These are phyloP conservation scores for Apophysomyces variabilis DNA, from an alignment of 371 early-diverging fungal genomes.

Conservation along the genomic window DNA sequence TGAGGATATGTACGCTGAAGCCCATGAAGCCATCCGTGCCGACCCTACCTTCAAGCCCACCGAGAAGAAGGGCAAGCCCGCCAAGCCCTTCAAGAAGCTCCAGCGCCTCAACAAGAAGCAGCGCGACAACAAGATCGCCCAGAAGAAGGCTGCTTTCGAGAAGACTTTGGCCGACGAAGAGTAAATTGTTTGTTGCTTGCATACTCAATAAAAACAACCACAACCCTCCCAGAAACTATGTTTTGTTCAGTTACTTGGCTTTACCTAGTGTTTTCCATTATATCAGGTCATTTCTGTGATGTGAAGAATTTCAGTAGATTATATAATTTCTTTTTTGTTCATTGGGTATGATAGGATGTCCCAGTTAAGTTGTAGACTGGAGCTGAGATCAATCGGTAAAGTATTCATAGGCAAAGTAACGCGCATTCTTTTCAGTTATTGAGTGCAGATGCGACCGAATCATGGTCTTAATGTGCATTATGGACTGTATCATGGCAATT, in stretches of 20 bases:
- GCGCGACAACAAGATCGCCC: conserved; percentile 85
- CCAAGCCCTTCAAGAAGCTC: conserved; percentile 66
- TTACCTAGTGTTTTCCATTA: too few species aligned
- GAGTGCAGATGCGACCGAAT: too few species aligned
- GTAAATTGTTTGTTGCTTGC: conserved; percentile 17
- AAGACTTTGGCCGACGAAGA: conserved; percentile 29
- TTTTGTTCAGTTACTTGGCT: not conserved
- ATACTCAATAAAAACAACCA: conserved; percentile 11
- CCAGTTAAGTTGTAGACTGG: too few species aligned
- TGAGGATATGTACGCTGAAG: conserved; percentile 95
- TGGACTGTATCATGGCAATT: too few species aligned
- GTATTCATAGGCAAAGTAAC: too few species aligned
- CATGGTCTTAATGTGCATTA: too few species aligned
- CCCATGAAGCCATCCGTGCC: conserved; percentile 95
- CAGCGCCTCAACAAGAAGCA: conserved; percentile 90
- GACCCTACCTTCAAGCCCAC: conserved; percentile 79
- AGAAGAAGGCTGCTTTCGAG: conserved; percentile 89
- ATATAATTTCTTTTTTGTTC: too few species aligned
- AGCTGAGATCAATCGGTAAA: too few species aligned
- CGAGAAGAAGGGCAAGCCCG: conserved; percentile 70
- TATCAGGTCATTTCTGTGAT: too few species aligned
- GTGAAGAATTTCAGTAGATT: too few species aligned
- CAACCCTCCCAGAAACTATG: not conserved
- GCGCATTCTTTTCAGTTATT: too few species aligned
- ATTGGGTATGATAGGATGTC: too few species aligned